Evolutionary conservation across 257 asterid species (phyloP), one percentile per base, ranked within the genome.

Genomic region (Prunella vulgaris): DNA sequence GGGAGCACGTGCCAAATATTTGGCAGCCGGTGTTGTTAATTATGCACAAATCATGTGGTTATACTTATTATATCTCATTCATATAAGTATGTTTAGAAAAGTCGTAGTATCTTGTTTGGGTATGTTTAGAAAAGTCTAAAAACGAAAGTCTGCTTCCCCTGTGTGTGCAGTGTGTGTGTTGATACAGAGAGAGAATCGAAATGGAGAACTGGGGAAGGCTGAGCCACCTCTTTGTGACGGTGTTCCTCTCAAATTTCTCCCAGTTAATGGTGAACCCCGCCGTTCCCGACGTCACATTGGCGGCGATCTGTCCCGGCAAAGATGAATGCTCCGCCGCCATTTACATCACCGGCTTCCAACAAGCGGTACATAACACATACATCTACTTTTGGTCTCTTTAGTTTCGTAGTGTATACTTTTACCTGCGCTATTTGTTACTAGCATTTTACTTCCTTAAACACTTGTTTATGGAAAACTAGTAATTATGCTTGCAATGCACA

Each of bases 311-410:
- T 24, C 88, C 88, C 20, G 85, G 87, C 30, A 63, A 80, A 69
- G 83, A 82, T 52, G 74, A 80, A 40, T 85, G 90, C 75, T 78
- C 91, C 4, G 74, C 68, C 72, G 91, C 88, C 51, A 85, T 85
- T 68, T 85, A 83, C 71, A 84, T 85, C 61, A 74, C 91, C 56
- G 88, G 88, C 64, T 74, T 83, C 68, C 91, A 85, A 24, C 88
- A 85, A 53, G 86, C 91, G 81, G 91, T 85, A 79, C 2, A 17
- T 15, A 1, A 1, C 17, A 12, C 17, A 40, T 25, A 15, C 21
- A 8, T 33, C 3, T 24, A 4, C 44, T 4, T 27, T 28, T 18
- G 38, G 0, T 32, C 15, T 28, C 9, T 51, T 7, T 1, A 1
- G 5, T 5, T 6, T 9, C 6, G 6, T 1, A 5, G 35, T 30